phyloP scores from a whole-genome alignment of 306 rosid genomes.

The Vachellia pachyceras region DNA sequence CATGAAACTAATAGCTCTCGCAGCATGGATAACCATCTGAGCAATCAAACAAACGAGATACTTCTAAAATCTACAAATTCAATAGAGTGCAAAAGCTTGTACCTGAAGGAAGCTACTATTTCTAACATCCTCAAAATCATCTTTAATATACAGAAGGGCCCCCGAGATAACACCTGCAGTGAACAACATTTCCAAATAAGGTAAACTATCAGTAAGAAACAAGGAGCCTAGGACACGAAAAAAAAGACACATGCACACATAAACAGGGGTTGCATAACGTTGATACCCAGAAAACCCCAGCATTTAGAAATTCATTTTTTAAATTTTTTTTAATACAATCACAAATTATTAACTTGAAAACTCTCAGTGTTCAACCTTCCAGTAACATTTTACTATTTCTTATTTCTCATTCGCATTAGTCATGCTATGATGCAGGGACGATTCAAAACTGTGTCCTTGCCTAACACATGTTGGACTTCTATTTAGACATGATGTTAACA shows the following conservation, averaged over 20 bases:
- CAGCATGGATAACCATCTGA: neutral
- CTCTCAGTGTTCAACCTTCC: neutral
- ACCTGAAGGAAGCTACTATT: constrained; percentile 55
- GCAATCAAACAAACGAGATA: neutral
- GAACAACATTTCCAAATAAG: constrained; percentile 21
- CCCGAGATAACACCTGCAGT: constrained; percentile 53
- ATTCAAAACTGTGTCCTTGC: neutral
- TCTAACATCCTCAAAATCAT: constrained; percentile 40
- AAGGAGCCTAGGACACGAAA: neutral
- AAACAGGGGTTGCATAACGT: neutral
- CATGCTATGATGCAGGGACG: neutral
- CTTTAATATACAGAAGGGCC: constrained; percentile 50
- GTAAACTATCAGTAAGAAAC: neutral
- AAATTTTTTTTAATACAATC: neutral
- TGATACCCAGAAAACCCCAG: neutral
- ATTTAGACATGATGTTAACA: neutral
- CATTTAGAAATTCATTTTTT: neutral
- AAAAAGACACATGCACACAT: neutral
- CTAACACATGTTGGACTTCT: neutral
- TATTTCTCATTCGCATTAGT: neutral
- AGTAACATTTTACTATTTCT: neutral
- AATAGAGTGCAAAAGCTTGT: neutral
- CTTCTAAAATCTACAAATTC: constrained; percentile 14
- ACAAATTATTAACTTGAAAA: neutral
- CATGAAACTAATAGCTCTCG: neutral